Evolutionary conservation across 2,329 filamentous ascomycete genomes (phyloP), one percentile per base, ranked within the genome.

Genomic region (Sarocladiaceae sp.): DNA sequence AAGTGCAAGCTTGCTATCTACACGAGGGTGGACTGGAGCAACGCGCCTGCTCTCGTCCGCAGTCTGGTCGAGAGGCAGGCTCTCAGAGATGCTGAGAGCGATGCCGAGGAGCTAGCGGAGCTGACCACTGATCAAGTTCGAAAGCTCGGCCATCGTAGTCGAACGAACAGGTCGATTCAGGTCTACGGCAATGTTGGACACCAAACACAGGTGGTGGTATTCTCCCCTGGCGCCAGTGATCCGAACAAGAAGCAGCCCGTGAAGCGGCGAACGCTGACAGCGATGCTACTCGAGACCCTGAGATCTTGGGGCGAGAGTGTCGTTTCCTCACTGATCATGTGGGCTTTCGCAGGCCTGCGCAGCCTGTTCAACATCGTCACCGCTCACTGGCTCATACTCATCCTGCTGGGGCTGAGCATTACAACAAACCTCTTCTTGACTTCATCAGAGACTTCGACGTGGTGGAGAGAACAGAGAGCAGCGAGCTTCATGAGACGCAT

Each of bases 1-100:
- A 91, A 87, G 66, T 96, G 90, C 68, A 97, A 94, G 71, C 80
- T 99, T 52, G 87, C 91, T 23, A 82, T 97, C 39, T 96, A 90
- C 69, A 88, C 86, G 51, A 88, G 87, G 61, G 83, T 96, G n/a
- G 88, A 90, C 59, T 97, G 94, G 94, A 78, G 83, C 23, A 87
- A 83, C 58, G 74, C 80, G 51, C 85, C 84, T 11, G 74, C 78
- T 0, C 71, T 86, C 37, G 79, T 78, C 15, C 83, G 81, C 65
- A 78, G 75, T 47, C 66, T 87, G 52, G 75, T 87, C n/a, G 80
- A 86, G 66, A 73, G 80, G 7, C 82, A 86, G 69, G 93, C 92
- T 15, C 77, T 91, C 35, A 83, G 87, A 54, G 90, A 96, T 63
- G 81, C 87, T 6, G 77, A 78, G 52, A 79, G 84, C 15, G 86